phyloP scores from a whole-genome alignment of 2,329 filamentous ascomycete genomes.

The Beauveria brongniartii region DNA sequence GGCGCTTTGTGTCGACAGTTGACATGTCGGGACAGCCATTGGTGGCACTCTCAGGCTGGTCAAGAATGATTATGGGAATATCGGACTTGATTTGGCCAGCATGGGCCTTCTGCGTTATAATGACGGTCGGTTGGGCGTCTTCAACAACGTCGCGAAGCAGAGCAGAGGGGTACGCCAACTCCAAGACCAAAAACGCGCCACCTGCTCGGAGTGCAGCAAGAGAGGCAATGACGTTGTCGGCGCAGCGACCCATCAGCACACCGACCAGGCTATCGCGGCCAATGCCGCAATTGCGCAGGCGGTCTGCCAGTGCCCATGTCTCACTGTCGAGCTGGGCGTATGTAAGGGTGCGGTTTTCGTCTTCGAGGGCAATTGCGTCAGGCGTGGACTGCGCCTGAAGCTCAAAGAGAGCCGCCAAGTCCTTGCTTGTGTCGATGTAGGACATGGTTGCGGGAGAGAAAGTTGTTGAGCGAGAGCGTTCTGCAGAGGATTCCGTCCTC shows the following conservation, averaged over 20 bases:
- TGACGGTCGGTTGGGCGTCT: slow-evolving; percentile 62
- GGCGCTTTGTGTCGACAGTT: slow-evolving; percentile 33
- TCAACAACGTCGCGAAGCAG: slow-evolving; percentile 69
- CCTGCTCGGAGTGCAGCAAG: slow-evolving; percentile 70
- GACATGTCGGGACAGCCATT: slow-evolving; percentile 19
- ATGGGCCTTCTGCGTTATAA: slow-evolving; percentile 61
- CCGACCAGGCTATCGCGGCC: slow-evolving; percentile 67
- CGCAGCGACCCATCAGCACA: slow-evolving; percentile 65
- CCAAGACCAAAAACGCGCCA: slow-evolving; percentile 72
- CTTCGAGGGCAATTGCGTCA: slow-evolving; percentile 62
- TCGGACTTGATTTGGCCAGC: slow-evolving; percentile 55
- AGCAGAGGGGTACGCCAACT: slow-evolving; percentile 68
- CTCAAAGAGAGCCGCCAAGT: slow-evolving; percentile 63
- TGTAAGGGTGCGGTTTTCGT: slow-evolving; percentile 58
- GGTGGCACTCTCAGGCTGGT: slow-evolving; percentile 32
- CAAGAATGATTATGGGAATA: slow-evolving; percentile 57
- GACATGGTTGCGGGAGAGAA: slow-evolving; percentile 37
- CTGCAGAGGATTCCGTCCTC: background rate
- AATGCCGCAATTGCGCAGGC: slow-evolving; percentile 59
- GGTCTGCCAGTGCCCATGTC: slow-evolving; percentile 55
- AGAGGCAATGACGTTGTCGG: slow-evolving; percentile 72
- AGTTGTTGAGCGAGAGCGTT: background rate
- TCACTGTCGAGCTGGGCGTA: slow-evolving; percentile 64
- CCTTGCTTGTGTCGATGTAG: slow-evolving; percentile 61
- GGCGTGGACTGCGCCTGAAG: slow-evolving; percentile 62